Conservation (phyloP, 352 stramenopile species). For the Pythium chondricola region DNA sequence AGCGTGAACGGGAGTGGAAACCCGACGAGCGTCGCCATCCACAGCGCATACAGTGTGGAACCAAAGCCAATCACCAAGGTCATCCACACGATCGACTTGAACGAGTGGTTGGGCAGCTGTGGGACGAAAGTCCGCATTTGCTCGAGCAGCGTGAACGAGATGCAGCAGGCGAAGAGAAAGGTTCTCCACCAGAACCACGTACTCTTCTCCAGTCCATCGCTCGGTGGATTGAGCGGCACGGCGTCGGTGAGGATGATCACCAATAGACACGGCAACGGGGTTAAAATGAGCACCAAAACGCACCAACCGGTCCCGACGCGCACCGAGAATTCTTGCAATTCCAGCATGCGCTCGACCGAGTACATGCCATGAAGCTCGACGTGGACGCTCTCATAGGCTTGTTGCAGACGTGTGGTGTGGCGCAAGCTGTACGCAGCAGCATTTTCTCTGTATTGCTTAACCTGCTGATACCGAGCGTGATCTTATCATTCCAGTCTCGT, state of each 20-base stretch:
- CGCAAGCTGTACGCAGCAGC: not conserved
- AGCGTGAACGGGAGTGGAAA: conserved; percentile 15
- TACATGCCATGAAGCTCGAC: conserved; percentile 15
- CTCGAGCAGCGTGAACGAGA: conserved; percentile 6
- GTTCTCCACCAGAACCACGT: conserved; percentile 8
- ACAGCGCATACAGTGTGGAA: not conserved
- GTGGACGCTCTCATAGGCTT: conserved; percentile 1
- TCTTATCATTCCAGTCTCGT: too few relatives aligned
- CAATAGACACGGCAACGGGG: conserved; percentile 1
- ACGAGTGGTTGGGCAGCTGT: not conserved
- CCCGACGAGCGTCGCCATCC: conserved; percentile 1
- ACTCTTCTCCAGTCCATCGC: not conserved
- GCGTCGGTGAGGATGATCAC: not conserved
- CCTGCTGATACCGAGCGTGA: too few relatives aligned
- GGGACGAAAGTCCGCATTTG: conserved; percentile 1
- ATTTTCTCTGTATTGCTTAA: not conserved
- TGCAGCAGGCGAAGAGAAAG: not conserved
- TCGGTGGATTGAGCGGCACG: conserved; percentile 4
- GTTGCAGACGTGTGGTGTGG: not conserved
- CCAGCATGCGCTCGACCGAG: conserved; percentile 12
- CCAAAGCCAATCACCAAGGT: not conserved
- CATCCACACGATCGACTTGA: not conserved
- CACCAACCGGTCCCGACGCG: not conserved
- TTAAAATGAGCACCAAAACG: not conserved
- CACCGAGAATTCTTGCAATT: not conserved